These are phyloP conservation scores for Neonectria sp. DNA, from an alignment of 2,329 filamentous ascomycete genomes.

Conservation along the genomic window DNA sequence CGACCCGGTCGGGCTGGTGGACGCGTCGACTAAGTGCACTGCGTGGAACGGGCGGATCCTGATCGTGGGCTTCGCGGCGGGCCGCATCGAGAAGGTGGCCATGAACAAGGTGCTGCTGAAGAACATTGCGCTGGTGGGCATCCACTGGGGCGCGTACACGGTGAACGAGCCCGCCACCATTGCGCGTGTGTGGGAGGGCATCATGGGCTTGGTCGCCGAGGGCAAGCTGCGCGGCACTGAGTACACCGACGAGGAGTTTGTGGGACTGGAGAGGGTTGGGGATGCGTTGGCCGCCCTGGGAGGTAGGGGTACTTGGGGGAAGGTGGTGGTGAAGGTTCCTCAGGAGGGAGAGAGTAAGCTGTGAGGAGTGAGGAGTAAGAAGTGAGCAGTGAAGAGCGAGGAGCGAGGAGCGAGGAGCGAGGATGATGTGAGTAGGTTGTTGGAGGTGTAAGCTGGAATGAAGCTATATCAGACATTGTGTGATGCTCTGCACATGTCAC, in stretches of 20 bases:
- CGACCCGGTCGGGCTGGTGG: constrained; percentile 93
- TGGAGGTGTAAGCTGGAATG: background rate
- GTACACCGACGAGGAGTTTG: constrained; percentile 86
- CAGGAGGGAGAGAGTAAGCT: constrained; percentile 74
- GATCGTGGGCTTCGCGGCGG: constrained; percentile 86
- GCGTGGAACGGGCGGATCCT: constrained; percentile 93
- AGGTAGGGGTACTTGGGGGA: constrained; percentile 89
- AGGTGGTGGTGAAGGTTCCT: constrained; percentile 91
- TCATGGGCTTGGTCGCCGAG: constrained; percentile 82
- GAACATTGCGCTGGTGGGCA: constrained; percentile 90
- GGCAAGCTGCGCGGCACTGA: constrained; percentile 88
- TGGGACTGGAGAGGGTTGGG: constrained; percentile 84
- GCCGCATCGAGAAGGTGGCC: constrained; percentile 88
- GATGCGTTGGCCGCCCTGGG: constrained; percentile 84
- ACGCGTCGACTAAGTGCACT: constrained; percentile 89
- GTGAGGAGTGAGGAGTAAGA: constrained; percentile 48
- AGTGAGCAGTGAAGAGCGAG: constrained; percentile 56
- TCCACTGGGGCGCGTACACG: constrained; percentile 93
- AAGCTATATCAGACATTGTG: constrained; percentile 1
- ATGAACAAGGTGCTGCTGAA: constrained; percentile 94
- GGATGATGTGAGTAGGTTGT: constrained; percentile 69
- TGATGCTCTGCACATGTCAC: background rate
- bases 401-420: too few relatives aligned
- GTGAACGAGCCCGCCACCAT: constrained; percentile 80
- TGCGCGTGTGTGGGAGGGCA: constrained; percentile 83